Base-by-base conservation (phyloP, 495 filamentous ascomycete genomes). In the Sporormia fimetaria region DNA sequence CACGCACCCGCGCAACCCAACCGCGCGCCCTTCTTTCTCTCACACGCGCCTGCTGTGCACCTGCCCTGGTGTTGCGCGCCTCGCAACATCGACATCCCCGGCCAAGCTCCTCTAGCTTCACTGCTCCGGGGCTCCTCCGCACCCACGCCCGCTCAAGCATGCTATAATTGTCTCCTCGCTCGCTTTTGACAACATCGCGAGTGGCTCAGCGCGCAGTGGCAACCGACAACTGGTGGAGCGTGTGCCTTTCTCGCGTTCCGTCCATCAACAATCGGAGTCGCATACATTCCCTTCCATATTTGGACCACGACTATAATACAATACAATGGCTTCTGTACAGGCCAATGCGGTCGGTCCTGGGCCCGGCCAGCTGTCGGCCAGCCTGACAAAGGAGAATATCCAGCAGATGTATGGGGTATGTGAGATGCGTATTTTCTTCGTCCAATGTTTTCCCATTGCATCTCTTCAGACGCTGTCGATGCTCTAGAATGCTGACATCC, bases 291-390 rank as follows among this genome's bases (percentile, higher is more conserved):
- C 34, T 21, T 25, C 27, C 22, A 30, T 24, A 37, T 16, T 26
- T 2, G 23, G 6, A 33, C 30, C 18, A 24, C 22, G 31, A 28
- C 21, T 33, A 18, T 17, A 23, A 21, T n/a, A 21, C 3, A 2
- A 7, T 25, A 54, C 21, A 42, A 92, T 92, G 83, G 75, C 84
- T 57, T 86, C 81, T 25, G 73, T 83, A 51, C 82, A 88, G 63
- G 23, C 52, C 6, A 40, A 44, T 17, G 48, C 43, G n/a, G 49
- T 39, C 20, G 33, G 40, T 42, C 18, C 49, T 12, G 43, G 25
- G 29, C 48, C 39, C 9, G 43, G 44, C 11, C 48, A 37, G 14
- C 33, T 51, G 41, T 49, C 48, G 36, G 33, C 26, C 33, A 44
- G 39, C 36, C 36, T 53, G 16, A 56, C 53, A 30, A 56, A 50